These are phyloP conservation scores for Quercus tomentella DNA, from an alignment of 331 rosid genomes.

Conservation along the genomic window DNA sequence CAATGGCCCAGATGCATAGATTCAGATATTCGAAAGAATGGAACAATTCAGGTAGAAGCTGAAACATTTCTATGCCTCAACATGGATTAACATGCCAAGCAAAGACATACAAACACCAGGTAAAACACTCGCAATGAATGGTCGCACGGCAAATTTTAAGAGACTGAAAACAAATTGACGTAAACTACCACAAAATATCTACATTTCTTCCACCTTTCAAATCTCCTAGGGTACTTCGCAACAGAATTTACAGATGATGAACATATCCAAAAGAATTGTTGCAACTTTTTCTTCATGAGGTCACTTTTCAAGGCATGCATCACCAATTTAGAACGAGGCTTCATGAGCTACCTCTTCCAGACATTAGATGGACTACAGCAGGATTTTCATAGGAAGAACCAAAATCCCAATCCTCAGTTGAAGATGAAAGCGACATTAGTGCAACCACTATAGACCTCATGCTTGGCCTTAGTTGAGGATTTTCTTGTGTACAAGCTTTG, in stretches of 20 bases:
- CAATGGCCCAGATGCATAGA: not conserved
- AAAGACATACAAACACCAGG: not conserved
- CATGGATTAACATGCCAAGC: too few relatives aligned
- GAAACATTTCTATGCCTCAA: not conserved
- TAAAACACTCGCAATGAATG: not conserved
- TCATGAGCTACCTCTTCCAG: conserved; percentile 54
- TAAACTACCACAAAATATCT: not conserved
- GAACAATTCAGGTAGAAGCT: not conserved
- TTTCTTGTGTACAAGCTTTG: conserved; percentile 83
- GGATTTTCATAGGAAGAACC: conserved; percentile 76
- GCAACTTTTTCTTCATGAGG: conserved; percentile 5
- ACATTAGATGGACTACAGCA: conserved; percentile 55
- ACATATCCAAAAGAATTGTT: not conserved
- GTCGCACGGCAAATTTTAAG: not conserved
- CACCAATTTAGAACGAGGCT: not conserved
- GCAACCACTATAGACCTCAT: conserved; percentile 95
- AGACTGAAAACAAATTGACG: too few relatives aligned
- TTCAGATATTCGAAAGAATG: not conserved
- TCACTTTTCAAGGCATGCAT: not conserved
- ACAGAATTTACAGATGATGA: not conserved
- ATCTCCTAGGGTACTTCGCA: not conserved
- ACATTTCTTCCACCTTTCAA: not conserved
- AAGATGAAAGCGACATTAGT: conserved; percentile 73
- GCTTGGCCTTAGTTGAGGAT: conserved; percentile 87
- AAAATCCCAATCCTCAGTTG: conserved; percentile 85